Evolutionary conservation across 2,329 filamentous ascomycete genomes (phyloP).

Genomic region (Phyllosticta paracitricarpa): DNA sequence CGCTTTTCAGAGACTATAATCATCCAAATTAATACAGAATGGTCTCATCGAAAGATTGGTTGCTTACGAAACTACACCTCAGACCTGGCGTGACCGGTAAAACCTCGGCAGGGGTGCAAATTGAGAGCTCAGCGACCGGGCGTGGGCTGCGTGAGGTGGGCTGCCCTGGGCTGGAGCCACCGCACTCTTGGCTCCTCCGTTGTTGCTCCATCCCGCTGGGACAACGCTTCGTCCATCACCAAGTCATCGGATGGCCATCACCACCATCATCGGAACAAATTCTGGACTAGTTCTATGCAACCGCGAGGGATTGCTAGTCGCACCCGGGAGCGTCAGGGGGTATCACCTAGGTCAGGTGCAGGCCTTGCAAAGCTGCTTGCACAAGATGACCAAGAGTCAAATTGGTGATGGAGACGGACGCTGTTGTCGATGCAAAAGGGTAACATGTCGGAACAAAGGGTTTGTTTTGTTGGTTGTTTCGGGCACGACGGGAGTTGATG

Average conservation of each 20-base stretch:
- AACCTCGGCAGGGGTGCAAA: background rate
- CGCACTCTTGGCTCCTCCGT: background rate
- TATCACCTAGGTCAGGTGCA: background rate
- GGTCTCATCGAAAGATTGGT: no score
- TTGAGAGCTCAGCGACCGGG: background rate
- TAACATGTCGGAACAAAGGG: background rate
- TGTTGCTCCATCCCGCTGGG: background rate
- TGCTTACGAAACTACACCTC: background rate
- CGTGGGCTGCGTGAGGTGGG: background rate
- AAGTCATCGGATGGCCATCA: background rate
- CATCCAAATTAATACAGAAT: no score
- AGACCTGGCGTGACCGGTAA: background rate
- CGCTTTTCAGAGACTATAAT: no score
- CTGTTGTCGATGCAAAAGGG: background rate
- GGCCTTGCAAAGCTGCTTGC: background rate
- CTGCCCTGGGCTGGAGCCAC: background rate
- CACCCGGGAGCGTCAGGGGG: background rate
- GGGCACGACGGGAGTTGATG: background rate
- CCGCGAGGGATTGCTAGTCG: background rate
- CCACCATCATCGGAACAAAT: background rate
- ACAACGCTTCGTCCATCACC: slow-evolving; percentile 4
- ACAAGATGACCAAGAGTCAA: background rate
- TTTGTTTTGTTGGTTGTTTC: background rate
- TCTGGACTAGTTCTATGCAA: background rate
- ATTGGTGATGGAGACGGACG: background rate